Conservation (phyloP, 1,284 basidiomycete genomes). For the Neolentinus lepideus region DNA sequence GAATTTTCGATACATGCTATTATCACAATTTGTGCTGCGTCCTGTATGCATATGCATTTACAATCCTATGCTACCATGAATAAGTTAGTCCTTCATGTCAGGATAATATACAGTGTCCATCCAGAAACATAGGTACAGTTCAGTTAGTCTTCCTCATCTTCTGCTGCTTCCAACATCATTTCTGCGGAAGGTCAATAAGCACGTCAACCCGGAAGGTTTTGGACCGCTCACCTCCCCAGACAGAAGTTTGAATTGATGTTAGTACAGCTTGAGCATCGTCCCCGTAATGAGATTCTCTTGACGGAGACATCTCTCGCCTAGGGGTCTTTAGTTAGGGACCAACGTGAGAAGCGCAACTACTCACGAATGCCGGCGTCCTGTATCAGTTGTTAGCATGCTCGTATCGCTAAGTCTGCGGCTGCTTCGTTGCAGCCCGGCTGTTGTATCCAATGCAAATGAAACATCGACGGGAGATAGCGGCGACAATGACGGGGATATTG, state of each 20-base stretch:
- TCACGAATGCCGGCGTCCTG: slow-evolving; percentile 40
- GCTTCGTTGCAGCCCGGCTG: slow-evolving; percentile 41
- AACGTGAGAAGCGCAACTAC: slow-evolving; percentile 16
- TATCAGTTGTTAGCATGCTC: slow-evolving; percentile 52
- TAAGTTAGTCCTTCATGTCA: not conserved
- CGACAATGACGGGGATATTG: slow-evolving; percentile 33
- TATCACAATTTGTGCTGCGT: not conserved
- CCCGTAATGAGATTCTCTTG: slow-evolving; percentile 25
- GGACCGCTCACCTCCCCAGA: slow-evolving; percentile 56
- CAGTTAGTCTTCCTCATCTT: slow-evolving; percentile 33
- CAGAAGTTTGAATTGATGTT: slow-evolving; percentile 54
- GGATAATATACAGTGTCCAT: not conserved
- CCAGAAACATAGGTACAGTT: no score
- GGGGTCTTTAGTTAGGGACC: slow-evolving; percentile 2
- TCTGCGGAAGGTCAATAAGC: slow-evolving; percentile 26
- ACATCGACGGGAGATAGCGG: slow-evolving; percentile 36
- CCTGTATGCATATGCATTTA: not conserved
- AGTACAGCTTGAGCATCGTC: slow-evolving; percentile 49
- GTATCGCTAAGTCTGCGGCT: slow-evolving; percentile 45
- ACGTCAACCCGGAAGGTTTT: not conserved
- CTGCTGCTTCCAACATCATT: slow-evolving; percentile 49
- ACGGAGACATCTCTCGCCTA: slow-evolving; percentile 40
- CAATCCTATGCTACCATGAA: not conserved
- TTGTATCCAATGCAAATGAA: slow-evolving; percentile 37
- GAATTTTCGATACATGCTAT: not conserved